Base-by-base conservation (phyloP, 306 rosid species). In the Senna siamea region DNA sequence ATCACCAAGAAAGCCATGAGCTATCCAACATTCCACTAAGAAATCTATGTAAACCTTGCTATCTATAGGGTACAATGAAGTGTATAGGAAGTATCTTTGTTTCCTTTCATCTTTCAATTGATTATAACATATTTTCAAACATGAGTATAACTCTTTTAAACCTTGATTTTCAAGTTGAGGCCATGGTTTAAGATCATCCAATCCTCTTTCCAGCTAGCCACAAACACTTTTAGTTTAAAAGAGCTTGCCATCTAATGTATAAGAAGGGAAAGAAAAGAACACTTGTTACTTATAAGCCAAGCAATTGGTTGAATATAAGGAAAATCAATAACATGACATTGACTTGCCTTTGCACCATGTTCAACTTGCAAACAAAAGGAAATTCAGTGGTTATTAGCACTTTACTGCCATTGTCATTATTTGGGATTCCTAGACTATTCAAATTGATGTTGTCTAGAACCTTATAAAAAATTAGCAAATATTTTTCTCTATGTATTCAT, bases 21-120 rank as follows among this genome's bases (percentile, higher is more conserved):
- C 78, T n/a, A 59, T 63, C 78, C 72, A 82, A 69, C 83, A 74
- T 64, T 82, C 86, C 38, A 78, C 73, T 23, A 70, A 55, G 53
- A 74, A 48, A 65, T 78, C 63, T 5, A 53, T 38, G 69, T 69
- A 19, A 46, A 82, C 58, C 20, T 74, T 60, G 35, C 23, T 62
- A 0, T 82, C 59, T 19, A 58, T 71, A 1, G 72, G 78, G 15
- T 74, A 78, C 55, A 82, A 9, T 51, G 80, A 75, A 12, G 75
- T 62, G 28, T 48, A 79, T 4, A 74, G 55, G 54, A 79, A 79
- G 52, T 76, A 73, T 40, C 60, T 79, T 14, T 79, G 57, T 41
- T 38, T 79, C 47, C 15, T 67, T 50, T 50, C 17, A 51, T 79
- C 75, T 40, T 10, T 50, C 9, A 79, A 50, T 4, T 48, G 66